Evolutionary conservation across 2,329 filamentous ascomycete species (phyloP).

Genomic region (Fusarium cicatricum): DNA sequence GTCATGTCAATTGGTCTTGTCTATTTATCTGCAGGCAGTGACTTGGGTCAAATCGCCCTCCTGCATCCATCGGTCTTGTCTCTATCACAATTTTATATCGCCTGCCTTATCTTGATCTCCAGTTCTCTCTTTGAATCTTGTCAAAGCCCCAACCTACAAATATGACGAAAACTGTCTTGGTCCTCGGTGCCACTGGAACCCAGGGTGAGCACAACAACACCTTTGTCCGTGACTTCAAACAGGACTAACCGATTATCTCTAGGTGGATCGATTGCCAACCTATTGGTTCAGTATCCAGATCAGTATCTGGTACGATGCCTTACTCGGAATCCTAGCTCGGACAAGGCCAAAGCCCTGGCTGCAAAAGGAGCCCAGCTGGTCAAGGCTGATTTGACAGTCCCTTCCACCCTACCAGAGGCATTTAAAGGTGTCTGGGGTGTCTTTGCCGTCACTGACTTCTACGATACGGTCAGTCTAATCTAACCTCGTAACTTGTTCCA

Average conservation of each 20-base stretch:
- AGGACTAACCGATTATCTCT: too few relatives aligned
- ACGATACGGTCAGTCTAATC: conserved; percentile 17
- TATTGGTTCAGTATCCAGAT: conserved; percentile 18
- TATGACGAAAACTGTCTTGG: conserved; percentile 18
- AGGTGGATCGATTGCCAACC: conserved; percentile 25
- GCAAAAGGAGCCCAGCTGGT: conserved; percentile 12
- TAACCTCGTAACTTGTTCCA: too few relatives aligned
- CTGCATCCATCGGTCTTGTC: too few relatives aligned
- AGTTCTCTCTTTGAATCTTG: too few relatives aligned
- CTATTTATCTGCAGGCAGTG: too few relatives aligned
- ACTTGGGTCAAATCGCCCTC: too few relatives aligned
- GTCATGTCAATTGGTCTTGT: too few relatives aligned
- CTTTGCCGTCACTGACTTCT: conserved; percentile 26
- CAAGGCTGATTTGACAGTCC: conserved; percentile 22
- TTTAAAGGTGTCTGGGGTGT: conserved; percentile 19
- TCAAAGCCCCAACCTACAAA: too few relatives aligned
- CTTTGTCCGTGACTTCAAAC: too few relatives aligned
- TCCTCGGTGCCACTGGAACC: conserved; percentile 25
- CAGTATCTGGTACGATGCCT: conserved; percentile 19
- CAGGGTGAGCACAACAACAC: conserved; percentile 21
- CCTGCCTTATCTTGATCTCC: too few relatives aligned
- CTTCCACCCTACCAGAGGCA: conserved; percentile 15
- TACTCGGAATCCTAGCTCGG: conserved; percentile 17
- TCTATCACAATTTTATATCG: too few relatives aligned
- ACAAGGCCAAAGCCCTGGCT: conserved; percentile 18